Evolutionary conservation across 805 yeast species (phyloP), one percentile per base, ranked within the genome.

Genomic region (Brettanomyces bruxellensis): DNA sequence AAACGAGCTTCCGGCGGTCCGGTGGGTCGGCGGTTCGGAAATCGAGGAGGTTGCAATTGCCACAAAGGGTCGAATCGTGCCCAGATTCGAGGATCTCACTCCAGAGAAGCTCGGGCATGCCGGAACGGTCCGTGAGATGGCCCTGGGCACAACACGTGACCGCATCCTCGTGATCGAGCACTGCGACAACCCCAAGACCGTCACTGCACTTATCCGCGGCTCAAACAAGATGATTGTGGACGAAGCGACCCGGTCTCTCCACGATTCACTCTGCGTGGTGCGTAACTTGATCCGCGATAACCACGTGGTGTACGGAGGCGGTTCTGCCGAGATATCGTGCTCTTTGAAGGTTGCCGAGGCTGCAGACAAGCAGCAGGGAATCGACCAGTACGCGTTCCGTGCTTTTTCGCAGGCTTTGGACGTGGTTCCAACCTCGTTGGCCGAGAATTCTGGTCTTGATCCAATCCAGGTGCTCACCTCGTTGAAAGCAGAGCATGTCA

Each of bases 11-110:
- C 95, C 96, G 36, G 98, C 98, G 24, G 93, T 93, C 38, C 81
- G 99, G 71, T 93, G 99, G 99, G 95, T 93, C 45, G 99, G 98
- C 50, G 99, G 98, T 40, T 87, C 95, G 45, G 99, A 91, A 59
- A 75, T 91, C 56, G 99, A 91, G 70, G 77, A 88, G 53, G 81
- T 95, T 59, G 99, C 99, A 34, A 91, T 93, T 65, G 97, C 98
- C 41, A 95, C 99, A 9, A 83, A 88, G 60, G 99, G 98, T 49
- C 83, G 95, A 60, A 93, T 93, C 57, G 99, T 93, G 39, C 96
- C 99, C 40, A 75, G 99, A 59, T 93, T 93, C 68, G 97, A 93
- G 69, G 99, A 93, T 65, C 74, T 93, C 56, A 67, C 85, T 4
- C 63, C 78, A 1, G 86, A 78, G 34, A 93, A 93, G 67, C 76